A percentile compares a stretch with the other conserved stretches of the same genome.
phyloP scores from a whole-genome alignment of 768 basidiomycete genomes.

The Pisolithus microcarpus region DNA sequence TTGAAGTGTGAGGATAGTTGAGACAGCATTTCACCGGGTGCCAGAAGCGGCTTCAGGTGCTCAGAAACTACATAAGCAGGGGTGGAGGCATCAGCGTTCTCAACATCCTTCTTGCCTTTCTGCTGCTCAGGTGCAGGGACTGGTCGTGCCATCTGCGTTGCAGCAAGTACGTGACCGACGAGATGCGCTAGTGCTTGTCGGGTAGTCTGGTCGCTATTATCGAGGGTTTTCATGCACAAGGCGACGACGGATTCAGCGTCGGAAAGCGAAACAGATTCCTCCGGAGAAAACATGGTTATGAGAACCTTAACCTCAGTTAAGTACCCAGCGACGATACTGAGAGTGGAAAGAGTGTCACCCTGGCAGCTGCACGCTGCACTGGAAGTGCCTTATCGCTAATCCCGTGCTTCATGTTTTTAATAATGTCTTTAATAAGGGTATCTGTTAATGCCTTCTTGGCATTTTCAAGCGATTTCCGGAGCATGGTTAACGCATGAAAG shows the following conservation, averaged over 20 bases:
- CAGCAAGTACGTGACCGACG: constrained; percentile 75
- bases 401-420: constrained; percentile 73
- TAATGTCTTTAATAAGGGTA: constrained; percentile 64
- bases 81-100: constrained; percentile 50
- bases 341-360: constrained; percentile 38
- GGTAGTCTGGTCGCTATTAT: constrained; percentile 77
- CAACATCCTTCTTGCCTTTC: constrained; percentile 58
- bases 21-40: constrained; percentile 73
- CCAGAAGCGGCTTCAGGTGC: constrained; percentile 60
- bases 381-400: constrained; percentile 78
- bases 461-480: constrained; percentile 71
- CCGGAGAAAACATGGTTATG: constrained; percentile 50
- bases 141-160: constrained; percentile 66
- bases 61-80: constrained; percentile 41
- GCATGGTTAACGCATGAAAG: constrained; percentile 67
- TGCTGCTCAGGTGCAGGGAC: constrained; percentile 42
- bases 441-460: constrained; percentile 86
- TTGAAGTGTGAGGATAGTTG: constrained; percentile 78
- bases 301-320: constrained; percentile 37
- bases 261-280: constrained; percentile 45
- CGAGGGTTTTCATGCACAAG: constrained; percentile 65
- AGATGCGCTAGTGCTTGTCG: constrained; percentile 75
- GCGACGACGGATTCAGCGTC: constrained; percentile 76
- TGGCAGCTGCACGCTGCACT: constrained; percentile 77
- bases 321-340: background rate